Evolutionary conservation across 768 basidiomycete genomes (phyloP).

Genomic region (Pulveroboletus frians): DNA sequence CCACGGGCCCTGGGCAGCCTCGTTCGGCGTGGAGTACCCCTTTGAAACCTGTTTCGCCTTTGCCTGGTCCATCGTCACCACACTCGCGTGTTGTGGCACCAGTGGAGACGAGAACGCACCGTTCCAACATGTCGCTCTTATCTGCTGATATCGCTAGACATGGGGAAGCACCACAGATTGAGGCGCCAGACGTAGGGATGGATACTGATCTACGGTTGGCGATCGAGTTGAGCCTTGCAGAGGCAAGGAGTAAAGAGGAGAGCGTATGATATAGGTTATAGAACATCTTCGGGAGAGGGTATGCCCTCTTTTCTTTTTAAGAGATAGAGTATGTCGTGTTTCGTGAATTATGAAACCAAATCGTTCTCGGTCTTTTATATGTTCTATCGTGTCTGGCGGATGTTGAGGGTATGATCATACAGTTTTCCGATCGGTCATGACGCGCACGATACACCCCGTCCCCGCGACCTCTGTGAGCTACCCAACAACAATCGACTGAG

Average conservation of each 20-base stretch:
- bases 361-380: neutral
- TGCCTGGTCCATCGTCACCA: slow-evolving; percentile 16
- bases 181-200: slow-evolving; percentile 28
- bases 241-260: slow-evolving; percentile 27
- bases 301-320: neutral
- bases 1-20: slow-evolving; percentile 8
- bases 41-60: slow-evolving; percentile 21
- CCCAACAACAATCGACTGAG: neutral
- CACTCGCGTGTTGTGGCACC: slow-evolving; percentile 9
- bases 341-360: slow-evolving; percentile 2
- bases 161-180: neutral
- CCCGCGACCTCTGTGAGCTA: slow-evolving; percentile 93
- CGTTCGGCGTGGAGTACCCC: slow-evolving; percentile 40
- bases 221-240: slow-evolving; percentile 66
- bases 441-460: slow-evolving; percentile 90
- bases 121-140: slow-evolving; percentile 12
- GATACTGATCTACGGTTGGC: slow-evolving; percentile 64
- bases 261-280: neutral
- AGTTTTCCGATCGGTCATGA: slow-evolving; percentile 63
- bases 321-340: slow-evolving; percentile 1
- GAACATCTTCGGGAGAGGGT: neutral
- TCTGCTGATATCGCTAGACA: slow-evolving; percentile 11
- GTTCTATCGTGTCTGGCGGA: neutral
- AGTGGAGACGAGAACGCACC: slow-evolving; percentile 1
- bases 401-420: slow-evolving; percentile 34